Conservation (phyloP, 352 stramenopile species). For the Globisporangium orthogonon region DNA sequence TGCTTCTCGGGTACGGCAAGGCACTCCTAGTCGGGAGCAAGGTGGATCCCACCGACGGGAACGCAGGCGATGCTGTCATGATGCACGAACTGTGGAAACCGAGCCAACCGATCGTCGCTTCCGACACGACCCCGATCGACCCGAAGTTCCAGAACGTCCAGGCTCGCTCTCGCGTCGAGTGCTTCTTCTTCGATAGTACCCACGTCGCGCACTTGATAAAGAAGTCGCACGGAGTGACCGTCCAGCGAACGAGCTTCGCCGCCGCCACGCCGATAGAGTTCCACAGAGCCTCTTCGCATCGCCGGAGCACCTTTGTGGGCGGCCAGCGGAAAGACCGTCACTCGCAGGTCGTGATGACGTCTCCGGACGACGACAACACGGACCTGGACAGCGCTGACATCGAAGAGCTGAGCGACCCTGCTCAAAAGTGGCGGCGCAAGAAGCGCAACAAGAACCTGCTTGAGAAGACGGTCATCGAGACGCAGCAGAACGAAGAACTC, state of each 20-base stretch:
- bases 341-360: conserved; percentile 27
- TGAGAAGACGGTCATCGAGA: conserved; percentile 49
- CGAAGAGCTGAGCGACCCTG: conserved; percentile 27
- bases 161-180: conserved; percentile 40
- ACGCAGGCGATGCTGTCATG: conserved; percentile 8
- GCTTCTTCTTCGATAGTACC: conserved; percentile 40
- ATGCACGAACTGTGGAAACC: conserved; percentile 27
- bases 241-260: conserved; percentile 9
- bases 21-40: conserved; percentile 18
- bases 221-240: conserved; percentile 1
- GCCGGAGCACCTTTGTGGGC: conserved; percentile 11
- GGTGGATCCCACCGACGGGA: conserved; percentile 4
- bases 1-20: conserved; percentile 25
- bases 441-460: conserved; percentile 71
- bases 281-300: conserved; percentile 1
- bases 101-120: conserved; percentile 25
- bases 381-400: conserved; percentile 25
- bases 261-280: neutral
- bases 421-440: conserved; percentile 59
- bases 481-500: conserved; percentile 40
- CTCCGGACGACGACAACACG: conserved; percentile 15
- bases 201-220: conserved; percentile 20
- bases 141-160: conserved; percentile 22
- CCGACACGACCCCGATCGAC: conserved; percentile 11
- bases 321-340: conserved; percentile 16